Evolutionary conservation across 202 grass and related monocot species (phyloP).

Genomic region (Brachypodium distachyon): DNA sequence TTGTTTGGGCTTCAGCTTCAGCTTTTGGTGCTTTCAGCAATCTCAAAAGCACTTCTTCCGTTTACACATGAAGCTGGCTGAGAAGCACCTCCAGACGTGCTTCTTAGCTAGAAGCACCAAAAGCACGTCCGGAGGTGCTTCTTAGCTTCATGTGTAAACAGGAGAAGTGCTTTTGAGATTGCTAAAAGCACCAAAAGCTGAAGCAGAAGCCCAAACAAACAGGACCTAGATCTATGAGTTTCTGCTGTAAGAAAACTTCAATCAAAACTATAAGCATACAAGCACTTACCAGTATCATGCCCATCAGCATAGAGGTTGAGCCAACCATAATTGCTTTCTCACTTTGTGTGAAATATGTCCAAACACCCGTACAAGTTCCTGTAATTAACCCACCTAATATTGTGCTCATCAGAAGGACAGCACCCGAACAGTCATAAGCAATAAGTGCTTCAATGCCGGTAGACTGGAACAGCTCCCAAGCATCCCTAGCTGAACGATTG

Average conservation of each 20-base stretch:
- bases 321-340: conserved; percentile 90
- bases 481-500: conserved; percentile 88
- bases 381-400: conserved; percentile 88
- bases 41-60: too few species aligned
- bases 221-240: neutral
- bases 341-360: conserved; percentile 80
- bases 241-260: neutral
- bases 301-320: conserved; percentile 80
- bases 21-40: too few species aligned
- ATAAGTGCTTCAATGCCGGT: conserved; percentile 92
- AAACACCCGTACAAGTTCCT: conserved; percentile 83
- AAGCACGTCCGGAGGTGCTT: too few species aligned
- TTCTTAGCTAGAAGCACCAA: too few species aligned
- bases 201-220: too few species aligned
- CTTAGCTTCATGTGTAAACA: too few species aligned
- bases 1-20: too few species aligned
- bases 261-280: neutral
- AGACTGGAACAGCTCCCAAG: conserved; percentile 97
- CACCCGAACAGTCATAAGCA: conserved; percentile 97
- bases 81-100: too few species aligned
- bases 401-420: conserved; percentile 86
- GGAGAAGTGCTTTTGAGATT: too few species aligned
- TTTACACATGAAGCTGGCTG: too few species aligned
- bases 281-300: conserved; percentile 90
- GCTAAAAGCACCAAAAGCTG: too few species aligned